Evolutionary conservation across 2,329 filamentous ascomycete genomes (phyloP), one percentile per base, ranked within the genome.

Genomic region (Leptodontidium sp.): DNA sequence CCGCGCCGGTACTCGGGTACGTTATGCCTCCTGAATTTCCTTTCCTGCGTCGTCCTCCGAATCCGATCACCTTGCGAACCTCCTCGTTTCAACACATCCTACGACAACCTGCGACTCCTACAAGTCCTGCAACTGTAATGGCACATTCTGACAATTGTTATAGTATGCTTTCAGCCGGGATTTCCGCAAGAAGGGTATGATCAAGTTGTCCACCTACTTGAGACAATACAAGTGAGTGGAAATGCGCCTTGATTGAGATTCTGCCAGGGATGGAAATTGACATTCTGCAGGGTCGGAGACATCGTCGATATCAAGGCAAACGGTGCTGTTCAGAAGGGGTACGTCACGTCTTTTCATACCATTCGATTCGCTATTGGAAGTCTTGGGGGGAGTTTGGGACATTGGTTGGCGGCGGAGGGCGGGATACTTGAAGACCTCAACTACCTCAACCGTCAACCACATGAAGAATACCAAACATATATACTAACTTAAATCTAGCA

Each of bases 251-350:
- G 29, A 45, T 38, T 45, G 49, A 17, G 29, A 50, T 38, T 45
- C 35, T 32, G 35, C 32, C 21, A 29, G n/a, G 26, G 26, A 40
- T 26, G 58, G 75, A 70, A 70, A 78, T 83, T 89, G 80, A 90
- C 80, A 75, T 62, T 70, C 75, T 75, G 72, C 79, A 93, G 91
- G 84, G 96, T 99, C 81, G 96, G 96, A 84, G 96, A 99, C 82
- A 98, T 98, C 79, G 96, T 99, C 81, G 96, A 99, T 83, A 93
- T 99, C 84, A 97, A 97, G 86, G 93, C 92, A 82, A 98, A 99
- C 88, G 96, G 94, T 91, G 96, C 94, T 81, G 92, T 97, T 76
- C 94, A 97, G 88, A 97, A 97, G 90, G 94, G 94, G 92, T 96
- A 87, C 90, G 91, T 77, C 86, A 79, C 71, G 76, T 74, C 71